A percentile compares a stretch with the other conserved stretches of the same genome.
Conservation (phyloP, 345 rosid species). For the Eucalyptus albens region DNA sequence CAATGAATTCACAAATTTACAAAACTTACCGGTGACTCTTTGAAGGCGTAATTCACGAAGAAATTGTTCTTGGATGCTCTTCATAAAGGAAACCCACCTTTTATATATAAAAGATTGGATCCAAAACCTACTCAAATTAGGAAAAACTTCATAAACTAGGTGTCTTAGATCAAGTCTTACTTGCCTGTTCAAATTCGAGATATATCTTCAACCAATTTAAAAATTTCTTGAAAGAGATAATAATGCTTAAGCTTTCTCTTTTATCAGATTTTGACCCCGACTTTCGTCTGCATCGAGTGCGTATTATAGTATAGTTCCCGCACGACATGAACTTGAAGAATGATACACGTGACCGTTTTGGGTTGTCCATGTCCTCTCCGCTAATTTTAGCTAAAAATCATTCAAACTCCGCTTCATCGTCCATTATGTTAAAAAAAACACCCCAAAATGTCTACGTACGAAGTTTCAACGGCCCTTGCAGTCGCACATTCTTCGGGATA, state of each 20-base stretch:
- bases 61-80: not conserved
- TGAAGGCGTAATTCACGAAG: rapidly evolving
- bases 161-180: not conserved
- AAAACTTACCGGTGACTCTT: not conserved
- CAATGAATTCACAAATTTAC: not conserved
- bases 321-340: not conserved
- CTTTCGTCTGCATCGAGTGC: not conserved
- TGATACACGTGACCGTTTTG: not conserved
- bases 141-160: not conserved
- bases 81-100: not conserved
- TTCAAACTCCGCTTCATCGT: not conserved
- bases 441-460: not conserved
- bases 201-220: not conserved
- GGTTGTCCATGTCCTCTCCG: not conserved
- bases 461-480: not conserved
- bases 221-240: not conserved
- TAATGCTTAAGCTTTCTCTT: not conserved
- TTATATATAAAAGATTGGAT: not conserved
- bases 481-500: rapidly evolving
- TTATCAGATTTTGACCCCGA: not conserved
- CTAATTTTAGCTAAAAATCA: not conserved
- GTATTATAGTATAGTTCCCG: not conserved
- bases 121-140: not conserved
- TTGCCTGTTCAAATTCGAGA: not conserved
- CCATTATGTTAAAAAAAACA: not conserved